Conservation (phyloP, 441 rosid species). For the Corymbia citriodora region DNA sequence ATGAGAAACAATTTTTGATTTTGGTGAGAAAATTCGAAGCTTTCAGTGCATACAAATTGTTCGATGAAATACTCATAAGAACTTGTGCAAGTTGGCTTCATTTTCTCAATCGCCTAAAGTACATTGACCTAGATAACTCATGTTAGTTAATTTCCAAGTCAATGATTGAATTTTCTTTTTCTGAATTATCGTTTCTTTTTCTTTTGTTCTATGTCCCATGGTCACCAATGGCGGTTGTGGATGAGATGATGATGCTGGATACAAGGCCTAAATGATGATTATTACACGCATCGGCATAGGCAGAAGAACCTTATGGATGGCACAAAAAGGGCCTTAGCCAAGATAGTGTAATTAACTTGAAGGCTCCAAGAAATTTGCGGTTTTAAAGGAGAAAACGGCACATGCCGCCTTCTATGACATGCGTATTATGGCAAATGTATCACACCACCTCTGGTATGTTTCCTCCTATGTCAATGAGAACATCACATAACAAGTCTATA, state of each 20-base stretch:
- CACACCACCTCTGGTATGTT: conserved; percentile 76
- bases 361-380: conserved; percentile 91
- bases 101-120: not conserved
- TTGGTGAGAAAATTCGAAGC: not conserved
- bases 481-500: not conserved
- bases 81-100: not conserved
- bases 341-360: conserved; percentile 75
- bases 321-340: conserved; percentile 59
- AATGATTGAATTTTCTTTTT: not conserved
- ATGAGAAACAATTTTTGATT: not conserved
- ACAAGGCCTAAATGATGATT: not conserved
- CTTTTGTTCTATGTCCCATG: not conserved
- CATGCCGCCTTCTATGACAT: conserved; percentile 87
- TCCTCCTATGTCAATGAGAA: not conserved
- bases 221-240: not conserved
- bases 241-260: not conserved
- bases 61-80: not conserved
- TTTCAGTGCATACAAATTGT: not conserved
- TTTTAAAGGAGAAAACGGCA: conserved; percentile 66
- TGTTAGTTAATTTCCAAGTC: not conserved
- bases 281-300: not conserved
- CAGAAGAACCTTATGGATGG: conserved; percentile 57
- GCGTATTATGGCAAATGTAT: conserved; percentile 87
- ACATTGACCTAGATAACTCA: not conserved
- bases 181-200: no score